phyloP scores from a whole-genome alignment of 768 basidiomycete genomes.

The Phaeotremella skinneri region DNA sequence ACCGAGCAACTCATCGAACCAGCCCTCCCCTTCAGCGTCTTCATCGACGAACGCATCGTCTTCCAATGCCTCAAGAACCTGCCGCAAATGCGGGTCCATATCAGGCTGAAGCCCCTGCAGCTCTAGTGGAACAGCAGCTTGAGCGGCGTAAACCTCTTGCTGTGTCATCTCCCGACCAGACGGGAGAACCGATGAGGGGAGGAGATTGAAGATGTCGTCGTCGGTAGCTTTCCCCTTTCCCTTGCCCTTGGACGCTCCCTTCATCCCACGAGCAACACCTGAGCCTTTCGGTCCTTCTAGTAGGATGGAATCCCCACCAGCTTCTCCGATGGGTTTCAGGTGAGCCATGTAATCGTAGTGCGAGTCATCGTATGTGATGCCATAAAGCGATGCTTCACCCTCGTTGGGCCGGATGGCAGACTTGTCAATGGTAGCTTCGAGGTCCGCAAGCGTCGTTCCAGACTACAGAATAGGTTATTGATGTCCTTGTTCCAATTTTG shows the following conservation, averaged over 20 bases:
- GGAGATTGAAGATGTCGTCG: conserved; percentile 49
- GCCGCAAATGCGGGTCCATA: conserved; percentile 92
- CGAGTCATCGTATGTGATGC: conserved; percentile 90
- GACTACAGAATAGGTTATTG: conserved; percentile 8
- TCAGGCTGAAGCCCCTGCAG: conserved; percentile 88
- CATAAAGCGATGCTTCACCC: conserved; percentile 86
- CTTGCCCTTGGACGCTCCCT: conserved; percentile 51
- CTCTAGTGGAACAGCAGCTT: conserved; percentile 74
- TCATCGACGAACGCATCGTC: conserved; percentile 81
- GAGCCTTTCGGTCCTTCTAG: conserved; percentile 41
- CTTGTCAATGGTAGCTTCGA: conserved; percentile 60
- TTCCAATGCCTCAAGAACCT: conserved; percentile 88
- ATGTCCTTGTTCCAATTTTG: too few relatives aligned
- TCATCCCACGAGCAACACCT: conserved; percentile 40
- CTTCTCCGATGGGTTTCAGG: conserved; percentile 68
- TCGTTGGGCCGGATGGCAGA: conserved; percentile 59
- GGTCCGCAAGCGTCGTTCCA: conserved; percentile 76
- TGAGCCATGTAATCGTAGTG: conserved; percentile 99
- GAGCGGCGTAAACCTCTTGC: conserved; percentile 55
- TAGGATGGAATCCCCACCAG: conserved; percentile 62
- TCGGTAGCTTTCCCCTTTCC: conserved; percentile 53
- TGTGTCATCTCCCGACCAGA: conserved; percentile 69
- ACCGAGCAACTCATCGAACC: conserved; percentile 40
- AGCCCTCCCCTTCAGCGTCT: conserved; percentile 51
- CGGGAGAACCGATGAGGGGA: conserved; percentile 39